Base-by-base conservation (phyloP, 345 rosid genomes). In the Erucastrum elatum region DNA sequence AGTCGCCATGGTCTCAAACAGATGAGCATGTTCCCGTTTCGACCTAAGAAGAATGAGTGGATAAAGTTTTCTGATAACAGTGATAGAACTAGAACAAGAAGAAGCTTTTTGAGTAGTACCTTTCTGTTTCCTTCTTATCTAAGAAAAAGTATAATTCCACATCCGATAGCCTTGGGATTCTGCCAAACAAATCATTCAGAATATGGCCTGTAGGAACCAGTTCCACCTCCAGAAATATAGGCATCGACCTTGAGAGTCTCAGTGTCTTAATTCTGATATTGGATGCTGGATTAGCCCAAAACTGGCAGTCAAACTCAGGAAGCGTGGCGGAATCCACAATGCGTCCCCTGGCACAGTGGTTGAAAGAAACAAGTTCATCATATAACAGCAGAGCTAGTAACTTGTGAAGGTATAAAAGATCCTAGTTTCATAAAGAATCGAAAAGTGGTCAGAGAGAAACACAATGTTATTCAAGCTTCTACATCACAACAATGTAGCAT, bases 111-210 rank as follows among this genome's bases (percentile, higher is more conserved):
- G 69, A 75, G 69, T 68, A 89, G 68, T 71, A 89, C 94, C 97
- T 87, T 59, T 84, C 82, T 66, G 61, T 41, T 31, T 46, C 75
- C 75, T 71, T 81, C 41, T 69, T 72, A 70, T 82, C 82, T 35
- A 92, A 89, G 80, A 77, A 85, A 78, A 93, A 75, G 72, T 85
- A 91, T 3, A 93, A 46, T 25, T 84, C 87, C 56, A 87, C 74
- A 73, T 90, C 87, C 13, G 6, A 33, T 17, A 87, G 80, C 37
- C 84, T 80, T 66, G 90, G 87, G 74, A 56, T 62, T 70, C 71
- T 77, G 46, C 69, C 75, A 61, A 84, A 85, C 49, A 85, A 16
- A 62, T 82, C 79, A 0, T 41, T 53, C 79, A 72, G 81, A 77
- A 77, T 49, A 46, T 64, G 34, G 66, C 66, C 11, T 37, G 55